Base-by-base conservation (phyloP, 305 asterid genomes). In the Rubia tinctorum region DNA sequence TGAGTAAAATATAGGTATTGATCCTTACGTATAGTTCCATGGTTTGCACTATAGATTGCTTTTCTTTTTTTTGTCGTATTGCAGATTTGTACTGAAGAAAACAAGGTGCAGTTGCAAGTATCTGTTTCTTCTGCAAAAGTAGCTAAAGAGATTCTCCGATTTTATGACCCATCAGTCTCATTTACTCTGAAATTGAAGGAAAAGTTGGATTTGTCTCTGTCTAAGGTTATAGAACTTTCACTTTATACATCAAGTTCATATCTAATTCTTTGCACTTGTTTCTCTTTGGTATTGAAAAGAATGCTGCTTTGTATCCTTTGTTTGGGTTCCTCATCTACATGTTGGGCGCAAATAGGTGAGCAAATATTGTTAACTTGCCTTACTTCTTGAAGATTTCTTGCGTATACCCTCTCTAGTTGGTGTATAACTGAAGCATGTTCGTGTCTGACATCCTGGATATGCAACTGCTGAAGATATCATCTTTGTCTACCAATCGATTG, bases 41-140 rank as follows among this genome's bases (percentile, higher is more conserved):
- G 58, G 39, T 67, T 39, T 22, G 39, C 56, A 20, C 23, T 67
- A n/a, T n/a, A 67, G 8, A 60, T 27, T 22, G 17, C 20, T 9
- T 69, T 42, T 66, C 34, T 8, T 69, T 42, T 59, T 17, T 44
- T 22, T 30, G 45, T 45, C 49, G 39, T 64, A 70, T 27, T 77
- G 62, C 87, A 94, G 99, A 80, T 90, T 69, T 85, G 76, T 81
- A 75, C 84, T 39, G 72, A 76, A 40, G 87, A 84, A 78, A 81
- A 76, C 79, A 75, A 58, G 76, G 77, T 34, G 34, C 87, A 83
- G 72, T 76, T 77, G 60, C 88, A 84, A 67, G 85, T 84, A 69
- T 69, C 64, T 70, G 69, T 80, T 72, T 79, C 88, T 72, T 73
- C 82, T 5, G 80, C 84, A 55, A 20, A 55, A 55, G 61, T 55